phyloP scores from a whole-genome alignment of 2,329 filamentous ascomycete species.

The Fusarium sororula region DNA sequence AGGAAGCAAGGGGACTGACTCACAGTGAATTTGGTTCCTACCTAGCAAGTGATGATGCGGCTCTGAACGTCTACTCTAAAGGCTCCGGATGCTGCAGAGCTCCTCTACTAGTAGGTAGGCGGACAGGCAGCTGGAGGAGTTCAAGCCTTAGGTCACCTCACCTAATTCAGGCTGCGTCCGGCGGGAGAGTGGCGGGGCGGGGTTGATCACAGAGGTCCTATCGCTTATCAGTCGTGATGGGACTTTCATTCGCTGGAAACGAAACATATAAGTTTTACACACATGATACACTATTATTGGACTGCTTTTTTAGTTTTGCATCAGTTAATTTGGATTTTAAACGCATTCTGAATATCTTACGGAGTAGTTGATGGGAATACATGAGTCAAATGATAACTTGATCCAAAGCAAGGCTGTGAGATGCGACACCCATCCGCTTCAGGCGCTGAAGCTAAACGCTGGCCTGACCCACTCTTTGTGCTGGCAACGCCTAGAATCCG shows the following conservation, averaged over 20 bases:
- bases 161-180: neutral
- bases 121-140: conserved; percentile 22
- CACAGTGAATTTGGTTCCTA: conserved; percentile 3
- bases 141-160: conserved; percentile 16
- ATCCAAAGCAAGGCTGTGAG: conserved; percentile 11
- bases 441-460: conserved; percentile 15
- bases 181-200: conserved; percentile 1
- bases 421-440: conserved; percentile 1
- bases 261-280: neutral
- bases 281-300: neutral
- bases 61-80: conserved; percentile 12
- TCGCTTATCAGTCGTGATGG: neutral
- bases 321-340: no score
- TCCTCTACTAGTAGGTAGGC: neutral
- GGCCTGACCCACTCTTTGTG: conserved; percentile 13
- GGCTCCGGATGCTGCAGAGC: conserved; percentile 20
- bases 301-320: neutral
- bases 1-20: conserved; percentile 4
- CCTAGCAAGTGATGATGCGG: conserved; percentile 28
- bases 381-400: neutral
- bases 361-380: neutral
- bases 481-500: conserved; percentile 2
- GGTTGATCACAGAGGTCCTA: neutral
- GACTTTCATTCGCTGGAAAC: neutral
- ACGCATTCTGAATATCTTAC: no score